Base-by-base conservation (phyloP, 805 yeast genomes). In the Candida maltosa region DNA sequence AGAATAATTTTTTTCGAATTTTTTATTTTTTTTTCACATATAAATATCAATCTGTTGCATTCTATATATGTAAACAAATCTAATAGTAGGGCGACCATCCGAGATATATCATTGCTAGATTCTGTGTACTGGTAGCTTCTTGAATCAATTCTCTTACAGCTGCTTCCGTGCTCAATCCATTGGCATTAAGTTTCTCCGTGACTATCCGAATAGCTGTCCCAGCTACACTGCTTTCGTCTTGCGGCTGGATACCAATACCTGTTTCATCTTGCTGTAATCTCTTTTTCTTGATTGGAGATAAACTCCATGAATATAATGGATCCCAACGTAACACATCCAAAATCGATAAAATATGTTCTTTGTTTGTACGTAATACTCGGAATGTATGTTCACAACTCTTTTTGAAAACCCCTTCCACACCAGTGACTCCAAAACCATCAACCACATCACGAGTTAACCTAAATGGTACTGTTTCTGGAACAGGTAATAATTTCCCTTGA, bases 401-500 rank as follows among this genome's bases (percentile, higher is more conserved):
- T 34, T 75, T 69, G 52, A 87, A 93, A 1, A 80, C 62, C 0
- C 98, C 98, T 35, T 79, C 76, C 0, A 76, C 76, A 0, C 95
- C 96, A n/a, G 84, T 75, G 0, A 87, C 78, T 2, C 97, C 97
- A 50, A 85, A 69, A 0, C 96, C 97, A 56, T 88, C 96, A 3
- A 80, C 80, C 68, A 93, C 73, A 51, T 93, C 91, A 33, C 79
- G 83, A 0, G 98, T 93, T 31, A 93, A 58, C 45, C 99, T 69
- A 59, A 93, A 93, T 3, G 99, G 98, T 5, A 94, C 95, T 0
- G 84, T 72, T 51, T 93, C 99, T 0, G 99, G 98, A 6, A 91
- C 75, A 0, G 91, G 82, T 26, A 93, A 64, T 10, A 79, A 60
- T 47, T 75, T 80, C 1, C 97, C 98, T 50, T 88, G 96, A 55